These are phyloP conservation scores for Epichloe elymi DNA, from an alignment of 2,329 filamentous ascomycete species.

Conservation along the genomic window DNA sequence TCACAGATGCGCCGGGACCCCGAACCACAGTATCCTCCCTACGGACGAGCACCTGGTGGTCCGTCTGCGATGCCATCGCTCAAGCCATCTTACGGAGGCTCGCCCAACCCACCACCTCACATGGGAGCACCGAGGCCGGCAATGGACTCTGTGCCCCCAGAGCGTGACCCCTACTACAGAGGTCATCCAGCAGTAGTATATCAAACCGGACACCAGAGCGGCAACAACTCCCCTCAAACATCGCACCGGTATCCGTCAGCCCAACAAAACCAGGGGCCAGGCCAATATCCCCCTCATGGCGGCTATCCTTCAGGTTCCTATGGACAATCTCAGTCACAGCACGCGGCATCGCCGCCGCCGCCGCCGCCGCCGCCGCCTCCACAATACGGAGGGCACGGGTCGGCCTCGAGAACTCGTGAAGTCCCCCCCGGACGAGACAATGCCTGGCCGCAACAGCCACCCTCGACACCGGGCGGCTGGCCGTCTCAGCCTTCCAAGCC, in stretches of 20 bases:
- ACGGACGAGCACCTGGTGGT: constrained; percentile 22
- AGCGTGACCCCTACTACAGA: constrained; percentile 35
- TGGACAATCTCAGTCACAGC: constrained; percentile 23
- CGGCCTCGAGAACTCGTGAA: constrained; percentile 31
- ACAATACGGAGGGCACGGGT: constrained; percentile 31
- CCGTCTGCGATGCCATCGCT: constrained; percentile 39
- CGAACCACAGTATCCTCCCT: constrained; percentile 35
- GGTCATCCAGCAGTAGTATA: constrained; percentile 26
- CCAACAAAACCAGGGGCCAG: constrained; percentile 19
- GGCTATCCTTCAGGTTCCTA: constrained; percentile 30
- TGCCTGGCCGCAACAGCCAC: constrained; percentile 18
- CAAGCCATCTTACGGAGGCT: constrained; percentile 38
- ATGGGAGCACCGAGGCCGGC: constrained; percentile 31
- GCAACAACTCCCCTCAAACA: constrained; percentile 33
- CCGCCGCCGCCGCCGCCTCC: constrained; percentile 26
- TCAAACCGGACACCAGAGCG: constrained; percentile 20
- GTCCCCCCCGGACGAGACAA: constrained; percentile 21
- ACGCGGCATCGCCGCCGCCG: constrained; percentile 33
- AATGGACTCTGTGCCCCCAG: constrained; percentile 24
- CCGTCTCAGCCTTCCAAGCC: constrained; percentile 19
- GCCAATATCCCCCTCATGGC: constrained; percentile 29
- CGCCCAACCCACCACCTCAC: constrained; percentile 34
- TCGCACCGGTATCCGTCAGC: constrained; percentile 32
- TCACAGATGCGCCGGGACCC: constrained; percentile 35
- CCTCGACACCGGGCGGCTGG: constrained; percentile 14